Evolutionary conservation across 1,284 basidiomycete species (phyloP), one percentile per base, ranked within the genome.

Genomic region (Boletus austroedulis): DNA sequence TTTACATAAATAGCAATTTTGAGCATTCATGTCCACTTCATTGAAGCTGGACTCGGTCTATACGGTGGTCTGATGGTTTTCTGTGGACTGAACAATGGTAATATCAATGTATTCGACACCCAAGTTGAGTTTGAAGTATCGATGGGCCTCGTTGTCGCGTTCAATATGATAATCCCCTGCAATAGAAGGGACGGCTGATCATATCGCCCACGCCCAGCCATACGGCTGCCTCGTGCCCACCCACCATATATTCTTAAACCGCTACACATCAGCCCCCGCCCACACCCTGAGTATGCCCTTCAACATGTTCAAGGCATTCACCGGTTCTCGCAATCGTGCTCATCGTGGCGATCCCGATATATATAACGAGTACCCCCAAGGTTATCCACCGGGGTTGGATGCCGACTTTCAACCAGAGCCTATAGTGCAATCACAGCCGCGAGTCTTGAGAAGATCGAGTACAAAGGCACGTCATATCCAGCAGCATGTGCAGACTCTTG

Each of bases 251-350:
- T 69, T 53, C 71, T 53, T 57, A 54, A 58, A 56, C 46, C 60
- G 55, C 38, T 60, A 58, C 58, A 44, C 63, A 61, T 51, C 62
- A 61, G 40, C 48, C 66, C 58, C 60, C 53, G 49, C 56, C 45
- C 51, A 50, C 53, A 53, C 69, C 60, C 58, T 56, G 67, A 73
- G 71, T 53, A 72, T 75, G 73, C 70, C 70, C 61, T 75, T 72
- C 58, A 75, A 74, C 62, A 72, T 72, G 73, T 75, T 72, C 65
- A 72, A 74, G 62, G 71, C 65, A 61, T 73, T 75, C 51, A 59
- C 71, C 56, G 62, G 72, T 59, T 73, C 71, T 55, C 73, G 70
- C 69, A 75, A 61, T 63, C 72, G 73, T 38, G 36, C 49, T 26
- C 62, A 71, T 50, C 70, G 63, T 49, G 65, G 60, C 31, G 70